Evolutionary conservation across 352 stramenopile species (phyloP).

Genomic region (Pythium plurisporium): DNA sequence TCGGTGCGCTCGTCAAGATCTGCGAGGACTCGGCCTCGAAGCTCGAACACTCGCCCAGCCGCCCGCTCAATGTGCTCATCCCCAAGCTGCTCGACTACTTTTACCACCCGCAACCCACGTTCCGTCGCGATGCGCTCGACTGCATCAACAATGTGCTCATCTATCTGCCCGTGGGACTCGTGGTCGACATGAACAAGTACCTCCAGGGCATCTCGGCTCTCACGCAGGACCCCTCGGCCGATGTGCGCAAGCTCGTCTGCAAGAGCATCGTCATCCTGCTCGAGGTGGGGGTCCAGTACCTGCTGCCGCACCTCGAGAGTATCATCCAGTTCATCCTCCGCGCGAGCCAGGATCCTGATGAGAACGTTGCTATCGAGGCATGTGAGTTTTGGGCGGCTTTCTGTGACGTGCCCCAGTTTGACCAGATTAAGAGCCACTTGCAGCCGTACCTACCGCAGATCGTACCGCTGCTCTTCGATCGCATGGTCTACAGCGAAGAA

Average conservation of each 20-base stretch:
- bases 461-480: slow-evolving; percentile 89
- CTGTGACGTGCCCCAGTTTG: slow-evolving; percentile 83
- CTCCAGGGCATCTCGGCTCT: slow-evolving; percentile 86
- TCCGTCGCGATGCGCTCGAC: slow-evolving; percentile 83
- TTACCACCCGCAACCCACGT: slow-evolving; percentile 66
- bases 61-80: slow-evolving; percentile 83
- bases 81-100: slow-evolving; percentile 89
- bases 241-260: slow-evolving; percentile 86
- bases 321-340: slow-evolving; percentile 92
- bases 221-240: slow-evolving; percentile 74
- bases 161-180: slow-evolving; percentile 83
- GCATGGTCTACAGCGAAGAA: slow-evolving; percentile 95
- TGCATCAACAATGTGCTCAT: slow-evolving; percentile 89
- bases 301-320: slow-evolving; percentile 85
- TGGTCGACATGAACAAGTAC: slow-evolving; percentile 89
- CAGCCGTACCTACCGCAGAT: slow-evolving; percentile 86
- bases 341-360: slow-evolving; percentile 80
- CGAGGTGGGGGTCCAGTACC: slow-evolving; percentile 84
- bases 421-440: slow-evolving; percentile 91
- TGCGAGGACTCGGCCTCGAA: slow-evolving; percentile 88
- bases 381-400: slow-evolving; percentile 91
- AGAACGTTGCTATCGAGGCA: slow-evolving; percentile 84
- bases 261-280: slow-evolving; percentile 90
- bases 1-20: slow-evolving; percentile 86
- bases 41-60: slow-evolving; percentile 84